Conservation (phyloP, 225 moss, liverwort and hornwort species). For the Pseudisothecium myosuroides region DNA sequence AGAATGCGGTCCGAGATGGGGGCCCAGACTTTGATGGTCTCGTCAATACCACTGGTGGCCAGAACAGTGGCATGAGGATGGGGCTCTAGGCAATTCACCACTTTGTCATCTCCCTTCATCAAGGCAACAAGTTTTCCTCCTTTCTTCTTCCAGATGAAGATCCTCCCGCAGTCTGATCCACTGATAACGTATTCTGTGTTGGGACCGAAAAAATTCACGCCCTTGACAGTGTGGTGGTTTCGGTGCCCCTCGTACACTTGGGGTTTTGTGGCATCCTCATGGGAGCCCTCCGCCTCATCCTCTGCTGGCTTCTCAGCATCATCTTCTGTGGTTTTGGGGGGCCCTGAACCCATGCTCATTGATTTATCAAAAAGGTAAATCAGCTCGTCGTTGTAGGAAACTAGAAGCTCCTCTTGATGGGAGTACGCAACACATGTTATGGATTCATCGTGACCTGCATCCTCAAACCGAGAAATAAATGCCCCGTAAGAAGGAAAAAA, state of each 20-base stretch:
- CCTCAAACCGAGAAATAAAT: not conserved
- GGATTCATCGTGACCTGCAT: slow-evolving; percentile 44
- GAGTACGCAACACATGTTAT: slow-evolving; percentile 87
- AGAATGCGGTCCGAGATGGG: slow-evolving; percentile 47
- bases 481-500: not conserved
- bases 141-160: slow-evolving; percentile 91
- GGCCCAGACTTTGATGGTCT: slow-evolving; percentile 78
- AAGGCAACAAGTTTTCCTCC: slow-evolving; percentile 63
- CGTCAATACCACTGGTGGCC: slow-evolving; percentile 84
- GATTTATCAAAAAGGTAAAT: slow-evolving; percentile 70
- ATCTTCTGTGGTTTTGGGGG: slow-evolving; percentile 13
- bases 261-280: slow-evolving; percentile 17
- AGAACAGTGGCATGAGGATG: slow-evolving; percentile 68
- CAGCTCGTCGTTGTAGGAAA: slow-evolving; percentile 86
- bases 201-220: slow-evolving; percentile 87
- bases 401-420: slow-evolving; percentile 80
- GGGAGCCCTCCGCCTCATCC: slow-evolving; percentile 16
- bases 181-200: slow-evolving; percentile 87
- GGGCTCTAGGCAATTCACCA: slow-evolving; percentile 89
- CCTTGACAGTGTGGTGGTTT: slow-evolving; percentile 79
- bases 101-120: slow-evolving; percentile 60
- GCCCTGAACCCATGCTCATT: slow-evolving; percentile 70
- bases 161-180: slow-evolving; percentile 85
- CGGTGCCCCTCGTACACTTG: slow-evolving; percentile 82
- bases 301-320: slow-evolving; percentile 10